These are phyloP conservation scores for Coemansia pectinata DNA, from an alignment of 192 early-diverging fungal genomes.

Conservation along the genomic window DNA sequence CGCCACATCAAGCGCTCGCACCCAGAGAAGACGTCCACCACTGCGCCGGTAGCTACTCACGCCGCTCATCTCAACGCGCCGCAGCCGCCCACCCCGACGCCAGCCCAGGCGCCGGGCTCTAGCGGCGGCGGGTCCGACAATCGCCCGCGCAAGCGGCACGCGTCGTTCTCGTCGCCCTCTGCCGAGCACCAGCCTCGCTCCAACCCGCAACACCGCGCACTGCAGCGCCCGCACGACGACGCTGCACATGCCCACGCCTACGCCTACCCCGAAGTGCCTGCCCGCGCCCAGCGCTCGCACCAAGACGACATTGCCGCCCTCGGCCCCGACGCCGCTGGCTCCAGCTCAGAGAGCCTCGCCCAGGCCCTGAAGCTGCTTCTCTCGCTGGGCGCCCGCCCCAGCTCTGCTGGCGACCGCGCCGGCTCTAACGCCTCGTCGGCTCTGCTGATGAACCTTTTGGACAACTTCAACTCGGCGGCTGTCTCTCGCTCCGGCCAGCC, in stretches of 20 bases:
- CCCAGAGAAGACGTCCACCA: constrained; percentile 47
- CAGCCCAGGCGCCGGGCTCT: not conserved
- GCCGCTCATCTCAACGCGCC: constrained; percentile 15
- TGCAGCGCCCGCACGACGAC: constrained; percentile 7
- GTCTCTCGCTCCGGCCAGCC: not conserved
- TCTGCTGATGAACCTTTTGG: constrained; percentile 23
- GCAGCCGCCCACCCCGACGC: constrained; percentile 9
- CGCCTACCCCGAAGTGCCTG: constrained; percentile 22
- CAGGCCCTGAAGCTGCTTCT: constrained; percentile 46
- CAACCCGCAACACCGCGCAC: not conserved
- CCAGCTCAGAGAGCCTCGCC: constrained; percentile 35
- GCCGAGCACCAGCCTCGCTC: constrained; percentile 23
- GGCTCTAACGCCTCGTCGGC: constrained; percentile 6
- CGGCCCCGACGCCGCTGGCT: constrained; percentile 8
- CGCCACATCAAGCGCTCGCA: constrained; percentile 56
- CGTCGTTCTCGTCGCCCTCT: constrained; percentile 45
- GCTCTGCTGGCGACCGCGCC: constrained; percentile 8
- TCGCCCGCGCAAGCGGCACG: constrained; percentile 52
- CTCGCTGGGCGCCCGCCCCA: constrained; percentile 13
- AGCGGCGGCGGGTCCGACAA: constrained; percentile 4
- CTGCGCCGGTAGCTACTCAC: constrained; percentile 49
- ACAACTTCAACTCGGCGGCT: constrained; percentile 11
- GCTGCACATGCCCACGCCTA: not conserved
- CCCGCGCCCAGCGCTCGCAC: not conserved
- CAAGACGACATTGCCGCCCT: not conserved